These are phyloP conservation scores for Exserohilum turcica DNA, from an alignment of 2,329 filamentous ascomycete genomes.

Conservation along the genomic window DNA sequence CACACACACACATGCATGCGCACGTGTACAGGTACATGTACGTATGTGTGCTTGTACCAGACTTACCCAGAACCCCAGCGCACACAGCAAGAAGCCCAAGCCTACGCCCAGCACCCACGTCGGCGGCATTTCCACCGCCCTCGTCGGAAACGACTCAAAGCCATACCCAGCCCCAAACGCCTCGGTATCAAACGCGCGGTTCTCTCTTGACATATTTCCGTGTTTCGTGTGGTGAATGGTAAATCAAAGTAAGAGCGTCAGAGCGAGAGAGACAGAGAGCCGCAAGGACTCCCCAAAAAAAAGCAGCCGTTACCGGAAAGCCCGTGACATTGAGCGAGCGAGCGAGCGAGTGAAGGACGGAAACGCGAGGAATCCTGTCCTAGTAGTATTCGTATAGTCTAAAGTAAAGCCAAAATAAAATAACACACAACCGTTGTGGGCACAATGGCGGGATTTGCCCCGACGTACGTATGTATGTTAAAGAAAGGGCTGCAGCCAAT, in stretches of 20 bases:
- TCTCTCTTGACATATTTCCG: constrained; percentile 27
- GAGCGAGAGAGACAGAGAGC: too few species aligned
- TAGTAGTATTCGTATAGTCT: too few species aligned
- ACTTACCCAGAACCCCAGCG: constrained; percentile 40
- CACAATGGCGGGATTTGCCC: constrained; percentile 14
- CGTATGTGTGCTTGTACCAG: background rate
- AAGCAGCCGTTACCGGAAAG: constrained; percentile 28
- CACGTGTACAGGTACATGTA: background rate
- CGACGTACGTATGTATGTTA: too few species aligned
- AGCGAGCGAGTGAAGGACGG: too few species aligned
- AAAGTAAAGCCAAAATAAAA: too few species aligned
- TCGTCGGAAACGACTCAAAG: constrained; percentile 32
- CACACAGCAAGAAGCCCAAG: constrained; percentile 29
- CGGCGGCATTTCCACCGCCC: constrained; percentile 36
- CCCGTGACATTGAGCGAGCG: constrained; percentile 24
- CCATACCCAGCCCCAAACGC: constrained; percentile 31
- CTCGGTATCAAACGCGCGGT: constrained; percentile 35
- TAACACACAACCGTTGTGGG: too few species aligned
- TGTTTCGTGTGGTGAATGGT: too few species aligned
- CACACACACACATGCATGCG: background rate
- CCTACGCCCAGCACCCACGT: constrained; percentile 40
- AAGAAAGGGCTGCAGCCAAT: constrained; percentile 26
- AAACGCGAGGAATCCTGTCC: too few species aligned
- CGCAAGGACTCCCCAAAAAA: too few species aligned
- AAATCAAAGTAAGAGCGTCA: too few species aligned